Evolutionary conservation across 2,329 filamentous ascomycete species (phyloP).

Genomic region (Xylaria sp.): DNA sequence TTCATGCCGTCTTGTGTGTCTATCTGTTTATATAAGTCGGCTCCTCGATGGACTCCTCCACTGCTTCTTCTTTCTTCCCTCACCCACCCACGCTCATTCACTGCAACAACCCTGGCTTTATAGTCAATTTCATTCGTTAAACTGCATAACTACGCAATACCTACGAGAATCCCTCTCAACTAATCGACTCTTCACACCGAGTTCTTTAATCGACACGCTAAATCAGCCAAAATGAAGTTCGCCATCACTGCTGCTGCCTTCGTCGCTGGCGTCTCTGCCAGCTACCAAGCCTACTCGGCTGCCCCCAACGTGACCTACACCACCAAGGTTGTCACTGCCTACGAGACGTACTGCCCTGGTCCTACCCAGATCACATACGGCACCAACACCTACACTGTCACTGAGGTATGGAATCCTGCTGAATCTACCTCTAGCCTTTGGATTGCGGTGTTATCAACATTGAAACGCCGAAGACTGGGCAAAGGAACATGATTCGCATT

Average conservation of each 20-base stretch:
- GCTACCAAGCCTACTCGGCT: conserved; percentile 39
- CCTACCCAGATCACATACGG: conserved; percentile 73
- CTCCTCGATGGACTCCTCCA: conserved; percentile 43
- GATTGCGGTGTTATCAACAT: not conserved
- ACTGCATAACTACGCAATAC: conserved; percentile 48
- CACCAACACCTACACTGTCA: conserved; percentile 75
- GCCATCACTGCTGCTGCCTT: conserved; percentile 64
- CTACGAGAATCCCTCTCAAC: conserved; percentile 48
- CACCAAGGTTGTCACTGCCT: conserved; percentile 75
- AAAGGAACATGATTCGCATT: not conserved
- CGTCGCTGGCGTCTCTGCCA: conserved; percentile 56
- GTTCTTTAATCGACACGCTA: conserved; percentile 52
- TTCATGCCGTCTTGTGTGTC: conserved; percentile 4
- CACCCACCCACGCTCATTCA: conserved; percentile 62
- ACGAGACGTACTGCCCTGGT: conserved; percentile 78
- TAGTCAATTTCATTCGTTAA: conserved; percentile 70
- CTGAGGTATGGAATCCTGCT: conserved; percentile 59
- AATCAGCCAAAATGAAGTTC: conserved; percentile 74
- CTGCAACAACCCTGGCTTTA: conserved; percentile 60
- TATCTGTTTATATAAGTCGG: conserved; percentile 34
- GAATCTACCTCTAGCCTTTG: conserved; percentile 1
- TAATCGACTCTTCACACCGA: conserved; percentile 49
- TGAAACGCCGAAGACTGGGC: not conserved
- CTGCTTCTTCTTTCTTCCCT: conserved; percentile 48
- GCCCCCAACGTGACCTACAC: conserved; percentile 64